These are phyloP conservation scores for Saposhnikovia divaricata DNA, from an alignment of 129 eudicot genomes.

Conservation along the genomic window DNA sequence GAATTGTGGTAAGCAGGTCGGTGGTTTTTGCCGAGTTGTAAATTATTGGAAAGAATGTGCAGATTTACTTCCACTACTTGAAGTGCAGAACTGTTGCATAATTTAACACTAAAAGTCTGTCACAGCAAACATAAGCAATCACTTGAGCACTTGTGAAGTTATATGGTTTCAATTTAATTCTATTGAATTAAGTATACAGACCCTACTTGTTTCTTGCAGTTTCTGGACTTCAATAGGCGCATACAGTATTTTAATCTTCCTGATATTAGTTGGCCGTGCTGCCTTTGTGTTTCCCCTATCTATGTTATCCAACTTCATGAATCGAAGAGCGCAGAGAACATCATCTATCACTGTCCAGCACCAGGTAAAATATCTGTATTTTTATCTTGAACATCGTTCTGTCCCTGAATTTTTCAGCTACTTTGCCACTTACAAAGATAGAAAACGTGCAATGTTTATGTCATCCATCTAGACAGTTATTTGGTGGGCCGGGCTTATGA, in stretches of 20 bases:
- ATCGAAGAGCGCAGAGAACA: constrained; percentile 28
- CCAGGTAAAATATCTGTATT: constrained; percentile 39
- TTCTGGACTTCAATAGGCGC: constrained; percentile 46
- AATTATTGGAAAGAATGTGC: neutral
- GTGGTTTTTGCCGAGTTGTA: neutral
- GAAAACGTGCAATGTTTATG: neutral
- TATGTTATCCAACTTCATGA: constrained; percentile 52
- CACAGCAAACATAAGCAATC: neutral
- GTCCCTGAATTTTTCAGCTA: neutral
- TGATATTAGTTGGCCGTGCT: constrained; percentile 77
- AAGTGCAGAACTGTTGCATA: neutral
- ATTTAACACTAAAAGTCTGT: neutral
- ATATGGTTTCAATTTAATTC: neutral
- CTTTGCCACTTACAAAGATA: neutral
- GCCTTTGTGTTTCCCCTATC: constrained; percentile 92
- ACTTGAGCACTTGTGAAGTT: neutral
- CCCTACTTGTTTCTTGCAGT: constrained; percentile 28
- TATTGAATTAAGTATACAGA: neutral
- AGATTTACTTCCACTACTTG: neutral
- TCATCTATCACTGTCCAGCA: constrained; percentile 48
- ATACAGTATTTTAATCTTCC: constrained; percentile 40
- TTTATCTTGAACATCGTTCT: neutral
- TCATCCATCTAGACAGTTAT: constrained; percentile 44
- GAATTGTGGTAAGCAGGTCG: neutral
- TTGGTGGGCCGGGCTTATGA: constrained; percentile 99